Evolutionary conservation across 139 green algal species (phyloP), one percentile per base, ranked within the genome.

Genomic region (Nannochloris sp.): DNA sequence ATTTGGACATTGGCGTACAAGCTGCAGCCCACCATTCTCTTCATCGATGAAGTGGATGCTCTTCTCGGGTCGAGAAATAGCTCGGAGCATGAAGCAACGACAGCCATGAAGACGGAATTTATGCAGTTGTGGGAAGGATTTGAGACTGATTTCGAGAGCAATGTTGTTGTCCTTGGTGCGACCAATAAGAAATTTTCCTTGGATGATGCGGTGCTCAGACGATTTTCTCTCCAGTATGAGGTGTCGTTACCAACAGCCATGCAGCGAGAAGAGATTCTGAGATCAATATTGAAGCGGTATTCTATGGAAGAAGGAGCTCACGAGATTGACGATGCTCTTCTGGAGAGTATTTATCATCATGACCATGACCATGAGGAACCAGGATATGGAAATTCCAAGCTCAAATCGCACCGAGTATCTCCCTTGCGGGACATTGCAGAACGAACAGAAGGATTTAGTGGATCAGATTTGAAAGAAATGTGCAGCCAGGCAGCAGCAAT

Each of bases 111-210:
- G 79, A 98, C 90, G 16, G 92, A 98, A 82, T 97, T 98, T 76
- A 96, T 98, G 92, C 68, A 74, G 67, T 74, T 94, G 31, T 98
- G 92, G 91, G 91, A 97, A 56, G 91, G 91, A 27, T 91, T 98
- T 62, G 80, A 83, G 56, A 89, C 84, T 0, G 56, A 78, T 18
- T 46, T 62, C 1, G 57, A 54, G 19, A 73, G 70, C 60, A 71
- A 82, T 3, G 79, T 95, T 58, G 54, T 93, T 40, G 83, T 95
- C 29, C 84, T 97, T 74, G 91, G 81, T 0, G 90, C 91, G 11
- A 96, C 91, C 29, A 96, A 97, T 75, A 80, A 83, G n/a, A 71
- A 72, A 4, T 70, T 64, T 46, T 67, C 78, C 16, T 75, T 91
- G n/a, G 83, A 94, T 63, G 78, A 85, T 23, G 85, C 85, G 0